Evolutionary conservation across 139 green algal species (phyloP).

Genomic region (Spirogloea muscicola): DNA sequence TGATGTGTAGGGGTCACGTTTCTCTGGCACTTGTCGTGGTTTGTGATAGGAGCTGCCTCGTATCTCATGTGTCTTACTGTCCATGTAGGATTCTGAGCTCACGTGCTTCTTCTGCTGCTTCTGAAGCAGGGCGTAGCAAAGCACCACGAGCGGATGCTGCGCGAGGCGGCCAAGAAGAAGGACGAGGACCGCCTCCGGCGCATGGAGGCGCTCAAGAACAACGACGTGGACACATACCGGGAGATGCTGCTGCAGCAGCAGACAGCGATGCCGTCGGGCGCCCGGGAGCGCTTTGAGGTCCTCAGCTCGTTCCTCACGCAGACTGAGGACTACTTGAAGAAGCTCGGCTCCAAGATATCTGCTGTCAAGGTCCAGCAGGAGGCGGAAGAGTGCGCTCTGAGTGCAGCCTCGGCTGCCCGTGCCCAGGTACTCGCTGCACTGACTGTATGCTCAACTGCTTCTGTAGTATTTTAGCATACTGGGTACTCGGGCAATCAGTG

Average conservation of each 20-base stretch:
- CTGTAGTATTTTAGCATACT: too few relatives aligned
- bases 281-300: slow-evolving; percentile 43
- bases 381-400: slow-evolving; percentile 50
- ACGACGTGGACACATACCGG: slow-evolving; percentile 95
- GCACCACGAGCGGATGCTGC: slow-evolving; percentile 58
- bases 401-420: background rate
- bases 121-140: slow-evolving; percentile 58
- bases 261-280: slow-evolving; percentile 57
- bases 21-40: too few relatives aligned
- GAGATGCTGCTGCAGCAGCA: slow-evolving; percentile 68
- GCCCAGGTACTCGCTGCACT: too few relatives aligned
- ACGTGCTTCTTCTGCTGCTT: too few relatives aligned
- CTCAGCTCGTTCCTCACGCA: slow-evolving; percentile 59
- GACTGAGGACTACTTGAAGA: slow-evolving; percentile 92
- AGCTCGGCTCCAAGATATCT: slow-evolving; percentile 80
- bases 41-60: slow-evolving; percentile 43
- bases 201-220: slow-evolving; percentile 75
- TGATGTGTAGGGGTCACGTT: too few relatives aligned
- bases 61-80: slow-evolving; percentile 22
- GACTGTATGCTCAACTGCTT: too few relatives aligned
- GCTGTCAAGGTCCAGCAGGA: slow-evolving; percentile 66
- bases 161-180: slow-evolving; percentile 53
- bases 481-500: too few relatives aligned
- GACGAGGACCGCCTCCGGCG: slow-evolving; percentile 45
- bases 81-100: slow-evolving; percentile 49